Conservation (phyloP, 805 yeast genomes). For the Suhomyces tanzawaensis region DNA sequence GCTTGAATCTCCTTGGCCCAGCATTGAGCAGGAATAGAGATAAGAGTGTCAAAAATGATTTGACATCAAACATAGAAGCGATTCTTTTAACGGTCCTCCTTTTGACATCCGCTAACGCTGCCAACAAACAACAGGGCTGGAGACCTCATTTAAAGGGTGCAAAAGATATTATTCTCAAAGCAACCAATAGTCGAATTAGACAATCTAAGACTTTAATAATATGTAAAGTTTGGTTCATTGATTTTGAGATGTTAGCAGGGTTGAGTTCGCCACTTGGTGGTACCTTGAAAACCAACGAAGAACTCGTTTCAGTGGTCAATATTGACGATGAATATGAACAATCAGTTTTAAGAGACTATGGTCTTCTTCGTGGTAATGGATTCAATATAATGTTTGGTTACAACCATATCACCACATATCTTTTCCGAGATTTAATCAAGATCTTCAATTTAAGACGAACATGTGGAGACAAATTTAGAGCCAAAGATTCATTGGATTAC, state of each 20-base stretch:
- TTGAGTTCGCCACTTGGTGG: conserved; percentile 55
- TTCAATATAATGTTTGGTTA: conserved; percentile 52
- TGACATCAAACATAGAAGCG: conserved; percentile 57
- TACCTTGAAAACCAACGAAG: conserved; percentile 47
- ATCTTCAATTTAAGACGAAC: conserved; percentile 24
- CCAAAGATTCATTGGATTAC: conserved; percentile 21
- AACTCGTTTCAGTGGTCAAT: conserved; percentile 36
- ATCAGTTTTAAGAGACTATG: conserved; percentile 35
- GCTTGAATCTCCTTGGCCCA: conserved; percentile 56
- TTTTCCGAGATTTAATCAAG: conserved; percentile 42
- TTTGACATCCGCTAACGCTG: conserved; percentile 60
- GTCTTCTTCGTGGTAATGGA: conserved; percentile 43
- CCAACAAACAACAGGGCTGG: conserved; percentile 56
- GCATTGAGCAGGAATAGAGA: conserved; percentile 27
- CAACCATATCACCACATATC: conserved; percentile 36
- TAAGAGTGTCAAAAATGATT: conserved; percentile 12
- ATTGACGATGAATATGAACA: conserved; percentile 30
- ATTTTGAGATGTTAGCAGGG: conserved; percentile 58
- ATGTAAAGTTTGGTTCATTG: conserved; percentile 57
- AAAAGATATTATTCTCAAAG: conserved; percentile 55
- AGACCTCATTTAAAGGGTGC: conserved; percentile 65
- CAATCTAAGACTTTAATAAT: conserved; percentile 45
- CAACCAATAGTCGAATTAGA: conserved; percentile 32
- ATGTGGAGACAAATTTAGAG: conserved; percentile 11
- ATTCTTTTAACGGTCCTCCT: conserved; percentile 65